Conservation (phyloP, 2,329 filamentous ascomycete species). For the Mariannaea sp. region DNA sequence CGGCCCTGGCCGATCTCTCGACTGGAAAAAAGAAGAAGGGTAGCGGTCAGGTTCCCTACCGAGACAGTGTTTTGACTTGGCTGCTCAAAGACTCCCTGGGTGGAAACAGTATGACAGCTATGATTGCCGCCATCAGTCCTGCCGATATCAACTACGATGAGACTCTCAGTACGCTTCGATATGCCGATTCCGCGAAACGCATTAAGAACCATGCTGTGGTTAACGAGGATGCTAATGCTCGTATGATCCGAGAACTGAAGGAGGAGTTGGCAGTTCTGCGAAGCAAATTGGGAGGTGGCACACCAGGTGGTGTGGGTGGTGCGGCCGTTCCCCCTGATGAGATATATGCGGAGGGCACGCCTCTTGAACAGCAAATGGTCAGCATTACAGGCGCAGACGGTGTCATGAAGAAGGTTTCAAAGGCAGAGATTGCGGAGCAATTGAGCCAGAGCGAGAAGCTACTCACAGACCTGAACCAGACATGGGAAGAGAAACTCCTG, state of each 20-base stretch:
- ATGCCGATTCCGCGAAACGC: conserved; percentile 95
- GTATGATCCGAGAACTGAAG: conserved; percentile 98
- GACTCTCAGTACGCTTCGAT: conserved; percentile 91
- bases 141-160: conserved; percentile 99
- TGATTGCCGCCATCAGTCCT: conserved; percentile 98
- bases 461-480: conserved; percentile 94
- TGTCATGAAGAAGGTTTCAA: conserved; percentile 90
- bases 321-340: conserved; percentile 67
- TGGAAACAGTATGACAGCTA: conserved; percentile 98
- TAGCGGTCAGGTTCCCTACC: conserved; percentile 82
- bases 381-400: conserved; percentile 89
- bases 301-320: conserved; percentile 52
- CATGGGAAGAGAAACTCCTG: conserved; percentile 94
- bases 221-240: conserved; percentile 97
- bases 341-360: conserved; percentile 89
- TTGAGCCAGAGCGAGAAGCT: conserved; percentile 95
- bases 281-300: conserved; percentile 75
- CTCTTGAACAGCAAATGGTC: conserved; percentile 93
- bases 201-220: conserved; percentile 99
- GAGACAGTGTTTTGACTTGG: conserved; percentile 97
- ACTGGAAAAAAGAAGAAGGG: conserved; percentile 80
- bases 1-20: conserved; percentile 88
- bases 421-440: conserved; percentile 97
- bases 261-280: conserved; percentile 87
- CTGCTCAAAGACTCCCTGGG: conserved; percentile 94